Evolutionary conservation across 352 stramenopile species (phyloP).

Genomic region (Elongisporangium prolatum): DNA sequence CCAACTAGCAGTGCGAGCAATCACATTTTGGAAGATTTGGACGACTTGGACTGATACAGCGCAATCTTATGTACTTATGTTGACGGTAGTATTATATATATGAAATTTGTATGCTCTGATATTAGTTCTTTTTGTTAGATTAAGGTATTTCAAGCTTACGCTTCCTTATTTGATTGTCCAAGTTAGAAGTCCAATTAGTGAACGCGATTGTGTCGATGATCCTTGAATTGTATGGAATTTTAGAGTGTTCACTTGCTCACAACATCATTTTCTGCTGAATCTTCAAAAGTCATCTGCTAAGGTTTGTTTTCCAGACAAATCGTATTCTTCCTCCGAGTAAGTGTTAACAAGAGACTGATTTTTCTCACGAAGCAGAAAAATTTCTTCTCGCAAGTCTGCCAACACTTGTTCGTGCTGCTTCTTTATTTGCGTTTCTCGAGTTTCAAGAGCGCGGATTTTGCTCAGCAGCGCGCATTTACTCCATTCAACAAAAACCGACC

Average conservation of each 20-base stretch:
- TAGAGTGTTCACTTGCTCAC: too few species aligned
- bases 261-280: not conserved
- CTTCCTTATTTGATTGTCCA: too few species aligned
- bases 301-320: not conserved
- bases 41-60: slow-evolving; percentile 52
- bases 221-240: too few species aligned
- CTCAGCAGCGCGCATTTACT: slow-evolving; percentile 21
- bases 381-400: slow-evolving; percentile 25
- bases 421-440: slow-evolving; percentile 12
- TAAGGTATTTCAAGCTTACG: too few species aligned
- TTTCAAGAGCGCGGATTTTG: slow-evolving; percentile 22
- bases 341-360: slow-evolving; percentile 13
- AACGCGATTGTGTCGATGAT: too few species aligned
- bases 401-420: slow-evolving; percentile 28
- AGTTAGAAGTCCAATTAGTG: too few species aligned
- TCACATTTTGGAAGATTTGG: slow-evolving; percentile 56
- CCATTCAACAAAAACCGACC: slow-evolving; percentile 50
- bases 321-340: not conserved
- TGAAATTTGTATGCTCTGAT: too few species aligned
- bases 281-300: not conserved
- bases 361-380: slow-evolving; percentile 32
- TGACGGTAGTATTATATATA: not conserved
- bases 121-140: not conserved
- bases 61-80: not conserved
- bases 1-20: slow-evolving; percentile 19